Evolutionary conservation across 768 basidiomycete genomes (phyloP).

Genomic region (Lactifluus subvellereus): DNA sequence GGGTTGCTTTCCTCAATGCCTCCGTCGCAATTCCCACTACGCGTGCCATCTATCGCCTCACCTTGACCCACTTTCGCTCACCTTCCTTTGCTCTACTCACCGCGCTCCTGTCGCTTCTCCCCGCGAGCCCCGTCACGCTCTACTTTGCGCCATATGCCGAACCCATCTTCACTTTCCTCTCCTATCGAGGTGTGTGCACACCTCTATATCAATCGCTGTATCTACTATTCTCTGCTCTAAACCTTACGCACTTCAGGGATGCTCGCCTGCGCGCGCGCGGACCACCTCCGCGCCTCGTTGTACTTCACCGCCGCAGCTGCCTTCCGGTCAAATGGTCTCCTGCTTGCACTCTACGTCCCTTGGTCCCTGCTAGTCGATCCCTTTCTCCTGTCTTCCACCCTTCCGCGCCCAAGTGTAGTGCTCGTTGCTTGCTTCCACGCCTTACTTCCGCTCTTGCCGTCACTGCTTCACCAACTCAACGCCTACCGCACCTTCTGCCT

Average conservation of each 20-base stretch:
- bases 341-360: conserved; percentile 69
- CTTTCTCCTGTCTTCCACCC: conserved; percentile 31
- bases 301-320: conserved; percentile 56
- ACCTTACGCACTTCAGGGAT: conserved; percentile 41
- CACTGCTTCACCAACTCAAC: conserved; percentile 60
- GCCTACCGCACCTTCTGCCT: conserved; percentile 68
- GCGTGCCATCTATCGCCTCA: conserved; percentile 50
- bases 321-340: conserved; percentile 75
- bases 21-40: conserved; percentile 39
- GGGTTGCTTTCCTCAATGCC: conserved; percentile 33
- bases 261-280: conserved; percentile 43
- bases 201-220: conserved; percentile 1
- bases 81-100: conserved; percentile 56
- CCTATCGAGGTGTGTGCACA: conserved; percentile 55
- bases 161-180: conserved; percentile 77
- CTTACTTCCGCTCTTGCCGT: conserved; percentile 53
- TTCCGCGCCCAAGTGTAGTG: conserved; percentile 35
- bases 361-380: conserved; percentile 67
- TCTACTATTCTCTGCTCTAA: neutral
- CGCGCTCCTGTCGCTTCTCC: conserved; percentile 63
- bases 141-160: conserved; percentile 74
- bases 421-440: conserved; percentile 39
- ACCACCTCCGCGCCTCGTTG: conserved; percentile 52
- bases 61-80: conserved; percentile 49
- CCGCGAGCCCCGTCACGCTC: conserved; percentile 73